Conservation (phyloP, 2,329 filamentous ascomycete genomes). For the Colletotrichum abscissum region DNA sequence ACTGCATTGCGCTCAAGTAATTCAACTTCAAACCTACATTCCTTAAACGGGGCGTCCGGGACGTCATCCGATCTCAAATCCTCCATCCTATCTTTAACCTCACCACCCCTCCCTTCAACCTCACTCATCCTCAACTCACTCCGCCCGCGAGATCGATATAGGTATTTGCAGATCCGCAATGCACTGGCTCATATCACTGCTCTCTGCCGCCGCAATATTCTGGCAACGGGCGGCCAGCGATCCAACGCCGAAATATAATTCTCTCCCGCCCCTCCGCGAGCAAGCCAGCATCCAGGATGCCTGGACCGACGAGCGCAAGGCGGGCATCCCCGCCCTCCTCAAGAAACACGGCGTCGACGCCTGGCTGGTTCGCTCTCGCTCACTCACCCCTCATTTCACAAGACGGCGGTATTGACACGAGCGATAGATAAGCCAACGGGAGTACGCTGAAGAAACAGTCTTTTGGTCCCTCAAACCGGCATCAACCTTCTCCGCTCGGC, state of each 20-base stretch:
- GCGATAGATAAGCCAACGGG: constrained; percentile 58
- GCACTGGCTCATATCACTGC: constrained; percentile 24
- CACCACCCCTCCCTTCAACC: not conserved
- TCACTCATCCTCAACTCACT: not conserved
- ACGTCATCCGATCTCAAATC: constrained; percentile 29
- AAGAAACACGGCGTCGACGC: constrained; percentile 58
- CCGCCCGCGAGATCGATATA: not conserved
- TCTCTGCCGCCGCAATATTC: constrained; percentile 16
- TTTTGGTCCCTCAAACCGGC: constrained; percentile 62
- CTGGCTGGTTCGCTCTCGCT: constrained; percentile 52
- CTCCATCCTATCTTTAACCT: not conserved
- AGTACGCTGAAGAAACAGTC: constrained; percentile 63
- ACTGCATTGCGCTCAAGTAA: not conserved
- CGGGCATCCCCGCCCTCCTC: constrained; percentile 54
- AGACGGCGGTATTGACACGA: not conserved
- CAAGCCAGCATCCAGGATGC: constrained; percentile 55
- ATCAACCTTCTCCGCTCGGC: constrained; percentile 58
- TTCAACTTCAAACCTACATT: not conserved
- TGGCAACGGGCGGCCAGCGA: constrained; percentile 1
- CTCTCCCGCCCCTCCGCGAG: constrained; percentile 54
- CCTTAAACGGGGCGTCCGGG: constrained; percentile 16
- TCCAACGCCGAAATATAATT: constrained; percentile 44
- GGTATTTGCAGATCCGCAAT: not conserved
- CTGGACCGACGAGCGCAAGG: constrained; percentile 56
- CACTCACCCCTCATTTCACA: not conserved